A percentile compares a stretch with the other conserved stretches of the same genome.
phyloP scores from a whole-genome alignment of 2,329 filamentous ascomycete genomes.

The Paecilomyces fulvus region DNA sequence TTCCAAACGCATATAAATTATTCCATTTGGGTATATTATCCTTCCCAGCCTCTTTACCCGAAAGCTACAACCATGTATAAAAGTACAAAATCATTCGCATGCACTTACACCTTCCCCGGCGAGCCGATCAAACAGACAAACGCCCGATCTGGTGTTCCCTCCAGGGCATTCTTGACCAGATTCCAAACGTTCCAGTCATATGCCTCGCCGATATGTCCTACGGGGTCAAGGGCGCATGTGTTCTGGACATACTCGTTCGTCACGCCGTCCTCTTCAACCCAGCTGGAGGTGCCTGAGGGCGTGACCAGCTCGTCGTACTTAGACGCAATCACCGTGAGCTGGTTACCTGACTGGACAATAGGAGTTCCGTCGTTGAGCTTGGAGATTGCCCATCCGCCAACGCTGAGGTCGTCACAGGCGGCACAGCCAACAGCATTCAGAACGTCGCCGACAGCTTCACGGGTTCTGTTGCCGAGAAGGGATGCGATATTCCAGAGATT shows the following conservation, averaged over 20 bases:
- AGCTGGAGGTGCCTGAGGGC: constrained; percentile 18
- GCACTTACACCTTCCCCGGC: background rate
- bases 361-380: constrained; percentile 24
- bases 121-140: constrained; percentile 15
- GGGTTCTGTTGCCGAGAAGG: constrained; percentile 17
- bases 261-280: constrained; percentile 24
- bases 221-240: constrained; percentile 22
- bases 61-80: background rate
- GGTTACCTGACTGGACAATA: constrained; percentile 26
- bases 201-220: constrained; percentile 30
- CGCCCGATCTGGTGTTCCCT: constrained; percentile 16
- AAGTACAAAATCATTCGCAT: background rate
- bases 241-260: constrained; percentile 25
- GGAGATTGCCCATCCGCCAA: constrained; percentile 19
- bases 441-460: constrained; percentile 12
- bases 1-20: background rate
- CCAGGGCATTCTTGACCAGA: constrained; percentile 28
- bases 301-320: constrained; percentile 28
- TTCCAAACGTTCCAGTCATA: constrained; percentile 34
- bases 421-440: constrained; percentile 21
- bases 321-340: constrained; percentile 26
- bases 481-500: constrained; percentile 21
- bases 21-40: background rate
- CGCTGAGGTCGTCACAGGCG: constrained; percentile 25
- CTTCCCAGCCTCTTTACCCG: background rate